Conservation (phyloP, 108 stramenopile genomes). For the Nitzschia inconspicua region DNA sequence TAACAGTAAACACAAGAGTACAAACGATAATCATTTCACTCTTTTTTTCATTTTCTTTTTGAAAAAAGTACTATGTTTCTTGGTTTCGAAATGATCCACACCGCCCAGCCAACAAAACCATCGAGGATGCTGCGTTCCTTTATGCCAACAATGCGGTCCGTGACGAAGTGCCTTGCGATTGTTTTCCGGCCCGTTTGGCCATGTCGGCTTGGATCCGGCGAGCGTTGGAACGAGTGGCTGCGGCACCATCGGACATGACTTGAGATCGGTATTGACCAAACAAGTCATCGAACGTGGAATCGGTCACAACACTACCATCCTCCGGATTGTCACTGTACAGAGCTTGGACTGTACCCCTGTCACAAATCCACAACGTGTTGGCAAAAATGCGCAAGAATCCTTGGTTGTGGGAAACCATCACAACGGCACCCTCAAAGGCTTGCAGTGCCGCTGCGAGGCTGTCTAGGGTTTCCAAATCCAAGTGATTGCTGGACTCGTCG, state of each 20-base stretch:
- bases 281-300: conserved; percentile 56
- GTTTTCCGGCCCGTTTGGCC: conserved; percentile 46
- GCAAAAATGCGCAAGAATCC: conserved; percentile 58
- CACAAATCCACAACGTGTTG: conserved; percentile 71
- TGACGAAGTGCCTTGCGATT: no score
- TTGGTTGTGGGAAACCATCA: conserved; percentile 92
- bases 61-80: no score
- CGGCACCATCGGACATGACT: conserved; percentile 13
- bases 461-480: conserved; percentile 92
- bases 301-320: no score
- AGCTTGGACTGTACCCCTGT: conserved; percentile 49
- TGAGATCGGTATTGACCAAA: conserved; percentile 42
- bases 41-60: no score
- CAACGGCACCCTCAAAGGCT: conserved; percentile 77
- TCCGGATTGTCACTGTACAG: conserved; percentile 42
- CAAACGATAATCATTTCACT: no score
- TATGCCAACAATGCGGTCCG: conserved; percentile 74
- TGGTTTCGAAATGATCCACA: no score
- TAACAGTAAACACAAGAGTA: no score
- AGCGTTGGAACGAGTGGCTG: conserved; percentile 3
- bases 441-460: conserved; percentile 75
- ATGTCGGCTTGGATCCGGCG: conserved; percentile 34
- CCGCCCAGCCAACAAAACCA: no score
- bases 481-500: conserved; percentile 75
- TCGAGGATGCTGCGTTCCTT: conserved; percentile 74